Conservation (phyloP, 768 basidiomycete genomes). For the Amanita phalloides region DNA sequence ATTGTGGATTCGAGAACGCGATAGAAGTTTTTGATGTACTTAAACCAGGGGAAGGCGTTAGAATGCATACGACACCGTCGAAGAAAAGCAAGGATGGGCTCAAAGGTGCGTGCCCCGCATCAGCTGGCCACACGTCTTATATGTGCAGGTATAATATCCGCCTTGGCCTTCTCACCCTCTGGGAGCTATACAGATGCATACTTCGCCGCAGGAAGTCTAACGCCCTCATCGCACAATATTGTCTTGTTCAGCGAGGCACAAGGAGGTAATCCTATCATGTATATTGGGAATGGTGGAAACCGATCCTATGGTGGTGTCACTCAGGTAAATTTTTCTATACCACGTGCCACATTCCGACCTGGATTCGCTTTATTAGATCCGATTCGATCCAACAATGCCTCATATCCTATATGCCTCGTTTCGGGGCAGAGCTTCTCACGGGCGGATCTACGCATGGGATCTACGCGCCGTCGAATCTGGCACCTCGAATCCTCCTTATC, state of each 20-base stretch:
- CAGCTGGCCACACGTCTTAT: background rate
- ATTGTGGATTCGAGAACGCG: constrained; percentile 80
- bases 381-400: constrained; percentile 66
- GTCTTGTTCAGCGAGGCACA: constrained; percentile 56
- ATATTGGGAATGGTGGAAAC: constrained; percentile 12
- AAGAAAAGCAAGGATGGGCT: constrained; percentile 78
- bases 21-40: constrained; percentile 79
- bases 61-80: constrained; percentile 59
- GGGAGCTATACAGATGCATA: constrained; percentile 40
- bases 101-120: constrained; percentile 47
- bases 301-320: constrained; percentile 31
- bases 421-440: constrained; percentile 35
- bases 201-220: constrained; percentile 75
- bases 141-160: constrained; percentile 68
- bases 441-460: constrained; percentile 67
- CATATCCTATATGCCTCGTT: constrained; percentile 74
- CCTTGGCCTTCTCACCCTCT: constrained; percentile 64
- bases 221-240: constrained; percentile 44
- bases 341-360: background rate
- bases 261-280: constrained; percentile 42
- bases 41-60: constrained; percentile 61
- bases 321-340: constrained; percentile 27
- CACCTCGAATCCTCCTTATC: constrained; percentile 20
- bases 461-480: constrained; percentile 44
- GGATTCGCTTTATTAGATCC: constrained; percentile 31